These are phyloP conservation scores for Yarrowia sp. DNA, from an alignment of 805 yeast species.

Conservation along the genomic window DNA sequence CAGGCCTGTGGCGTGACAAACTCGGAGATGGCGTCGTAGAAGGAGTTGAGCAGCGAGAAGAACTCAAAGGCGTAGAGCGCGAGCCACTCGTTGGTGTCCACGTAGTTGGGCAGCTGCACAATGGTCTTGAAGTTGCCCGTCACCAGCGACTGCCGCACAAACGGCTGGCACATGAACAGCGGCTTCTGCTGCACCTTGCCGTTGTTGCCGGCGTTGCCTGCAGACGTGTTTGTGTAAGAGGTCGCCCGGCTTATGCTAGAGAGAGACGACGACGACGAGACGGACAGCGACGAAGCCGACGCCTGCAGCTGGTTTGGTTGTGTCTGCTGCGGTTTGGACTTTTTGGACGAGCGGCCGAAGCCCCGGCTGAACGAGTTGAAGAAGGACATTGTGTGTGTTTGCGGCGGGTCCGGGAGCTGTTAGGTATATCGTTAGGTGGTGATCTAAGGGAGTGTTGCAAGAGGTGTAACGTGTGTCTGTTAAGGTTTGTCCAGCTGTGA, in stretches of 20 bases:
- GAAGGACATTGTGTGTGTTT: slow-evolving; percentile 35
- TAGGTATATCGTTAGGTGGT: neutral
- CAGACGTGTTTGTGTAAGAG: slow-evolving; percentile 29
- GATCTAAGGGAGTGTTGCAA: neutral
- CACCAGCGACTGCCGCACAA: slow-evolving; percentile 88
- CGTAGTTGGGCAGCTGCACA: slow-evolving; percentile 91
- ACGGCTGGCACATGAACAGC: slow-evolving; percentile 85
- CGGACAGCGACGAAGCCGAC: slow-evolving; percentile 29
- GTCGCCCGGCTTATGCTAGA: slow-evolving; percentile 32
- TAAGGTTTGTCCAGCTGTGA: neutral
- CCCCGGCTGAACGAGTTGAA: slow-evolving; percentile 47
- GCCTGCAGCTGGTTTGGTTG: slow-evolving; percentile 39
- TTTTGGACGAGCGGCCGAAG: slow-evolving; percentile 56
- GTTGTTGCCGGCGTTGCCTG: no score
- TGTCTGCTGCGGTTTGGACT: slow-evolving; percentile 43
- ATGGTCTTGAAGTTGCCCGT: slow-evolving; percentile 96
- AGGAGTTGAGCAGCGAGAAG: slow-evolving; percentile 78
- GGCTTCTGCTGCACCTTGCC: slow-evolving; percentile 41
- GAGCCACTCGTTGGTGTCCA: slow-evolving; percentile 93
- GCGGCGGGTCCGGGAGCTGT: no score
- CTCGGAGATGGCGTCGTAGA: slow-evolving; percentile 86
- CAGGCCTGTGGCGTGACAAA: slow-evolving; percentile 85
- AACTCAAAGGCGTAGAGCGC: slow-evolving; percentile 90
- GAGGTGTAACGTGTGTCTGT: neutral
- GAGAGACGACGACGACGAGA: slow-evolving; percentile 35